Evolutionary conservation across 2,329 filamentous ascomycete species (phyloP), one percentile per base, ranked within the genome.

Genomic region (Akanthomyces lecanii): DNA sequence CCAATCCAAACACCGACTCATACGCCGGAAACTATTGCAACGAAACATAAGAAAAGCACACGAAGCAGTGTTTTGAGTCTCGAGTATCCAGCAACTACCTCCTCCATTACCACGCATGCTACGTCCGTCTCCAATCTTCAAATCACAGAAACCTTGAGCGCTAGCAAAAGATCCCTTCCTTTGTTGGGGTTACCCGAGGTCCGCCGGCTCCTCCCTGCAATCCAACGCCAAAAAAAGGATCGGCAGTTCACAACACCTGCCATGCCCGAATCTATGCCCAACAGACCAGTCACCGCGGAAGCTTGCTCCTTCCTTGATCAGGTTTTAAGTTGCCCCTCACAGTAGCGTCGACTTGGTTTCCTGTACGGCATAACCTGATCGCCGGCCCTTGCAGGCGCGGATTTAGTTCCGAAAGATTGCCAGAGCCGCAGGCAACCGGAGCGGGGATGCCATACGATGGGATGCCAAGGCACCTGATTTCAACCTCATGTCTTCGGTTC

Each of bases 171-270:
- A 10, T 18, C 33, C 28, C n/a, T 18, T 59, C 11, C 7, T 50
- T 21, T 7, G n/a, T 47, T 30, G 30, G 44, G 42, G 28, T 25
- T 33, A 47, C 30, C 54, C 38, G 52, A 28, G 52, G 42, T 47
- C 42, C 33, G 30, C 55, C n/a, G n/a, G 30, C 30, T 58, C 44
- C 30, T 59, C 56, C 50, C 56, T 50, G 56, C 30, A 48, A 50
- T 28, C 56, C 56, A 59, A 59, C 44, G 8, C 8, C 44, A 30
- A 30, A 30, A 6, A 30, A 11, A 16, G 11, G 33, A 40, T 59
- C 56, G 30, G 56, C 44, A 48, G 33, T 59, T 50, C 18, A 28
- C 5, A 30, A 47, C 25, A 59, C 33, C 44, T 44, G 38, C 23
- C 56, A 11, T 44, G n/a, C 42, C 1, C 53, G 14, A 45, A 23